A percentile compares a stretch with the other conserved stretches of the same genome.
Conservation (phyloP, 2,329 filamentous ascomycete genomes). For the Neonectria magnoliae region DNA sequence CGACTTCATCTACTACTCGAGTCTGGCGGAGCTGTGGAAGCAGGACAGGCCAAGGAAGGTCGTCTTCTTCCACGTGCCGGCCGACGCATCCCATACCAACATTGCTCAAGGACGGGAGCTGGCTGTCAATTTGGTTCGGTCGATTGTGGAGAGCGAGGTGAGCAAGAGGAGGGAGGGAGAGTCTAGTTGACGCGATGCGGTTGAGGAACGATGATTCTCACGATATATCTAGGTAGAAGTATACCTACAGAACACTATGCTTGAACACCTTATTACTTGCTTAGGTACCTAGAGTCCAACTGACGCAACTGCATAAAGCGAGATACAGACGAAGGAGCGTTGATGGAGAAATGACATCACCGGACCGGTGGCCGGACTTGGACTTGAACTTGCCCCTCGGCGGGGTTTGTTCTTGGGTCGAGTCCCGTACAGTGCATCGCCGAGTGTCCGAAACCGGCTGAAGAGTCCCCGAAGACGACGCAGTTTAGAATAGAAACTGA, state of each 20-base stretch:
- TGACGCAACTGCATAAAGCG: background rate
- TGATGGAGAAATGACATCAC: slow-evolving; percentile 7
- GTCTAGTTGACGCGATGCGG: background rate
- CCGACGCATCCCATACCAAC: slow-evolving; percentile 60
- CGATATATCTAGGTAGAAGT: background rate
- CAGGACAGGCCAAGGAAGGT: slow-evolving; percentile 60
- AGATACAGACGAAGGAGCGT: background rate
- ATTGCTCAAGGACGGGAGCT: slow-evolving; percentile 62
- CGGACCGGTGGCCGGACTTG: background rate
- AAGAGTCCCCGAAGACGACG: slow-evolving; percentile 1
- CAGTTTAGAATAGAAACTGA: background rate
- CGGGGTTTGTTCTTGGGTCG: background rate
- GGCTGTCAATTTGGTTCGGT: slow-evolving; percentile 63
- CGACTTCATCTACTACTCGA: slow-evolving; percentile 82
- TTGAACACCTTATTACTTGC: background rate
- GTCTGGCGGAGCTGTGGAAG: slow-evolving; percentile 66
- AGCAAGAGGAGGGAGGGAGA: slow-evolving; percentile 27
- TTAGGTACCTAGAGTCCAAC: background rate
- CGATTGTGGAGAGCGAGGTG: slow-evolving; percentile 64
- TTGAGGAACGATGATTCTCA: background rate
- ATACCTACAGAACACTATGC: background rate
- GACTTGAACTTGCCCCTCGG: background rate
- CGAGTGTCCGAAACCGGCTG: slow-evolving; percentile 5
- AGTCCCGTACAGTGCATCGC: slow-evolving; percentile 18
- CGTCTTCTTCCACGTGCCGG: slow-evolving; percentile 78